phyloP scores from a whole-genome alignment of 2,329 filamentous ascomycete species.

The Boeremia exigua region DNA sequence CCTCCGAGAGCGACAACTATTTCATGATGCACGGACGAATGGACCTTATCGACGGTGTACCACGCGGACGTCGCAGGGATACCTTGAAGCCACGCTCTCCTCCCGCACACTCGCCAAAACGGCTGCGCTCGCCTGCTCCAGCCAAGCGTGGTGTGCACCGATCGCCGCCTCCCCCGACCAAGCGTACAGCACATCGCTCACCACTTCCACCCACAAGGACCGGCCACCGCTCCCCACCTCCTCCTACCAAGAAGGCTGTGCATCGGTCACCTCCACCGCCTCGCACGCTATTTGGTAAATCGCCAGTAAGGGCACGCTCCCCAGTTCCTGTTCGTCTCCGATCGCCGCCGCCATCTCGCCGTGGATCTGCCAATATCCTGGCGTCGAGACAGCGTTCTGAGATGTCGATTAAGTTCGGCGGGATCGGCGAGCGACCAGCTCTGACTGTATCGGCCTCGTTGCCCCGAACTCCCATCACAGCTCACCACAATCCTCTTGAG shows the following conservation, averaged over 20 bases:
- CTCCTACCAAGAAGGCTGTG: slow-evolving; percentile 10
- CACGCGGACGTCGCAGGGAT: slow-evolving; percentile 42
- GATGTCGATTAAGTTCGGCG: slow-evolving; percentile 54
- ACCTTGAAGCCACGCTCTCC: slow-evolving; percentile 38
- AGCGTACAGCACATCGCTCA: slow-evolving; percentile 39
- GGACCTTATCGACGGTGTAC: slow-evolving; percentile 67
- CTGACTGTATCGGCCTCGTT: slow-evolving; percentile 84
- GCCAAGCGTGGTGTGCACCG: slow-evolving; percentile 24
- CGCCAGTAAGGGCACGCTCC: slow-evolving; percentile 67
- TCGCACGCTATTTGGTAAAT: slow-evolving; percentile 69
- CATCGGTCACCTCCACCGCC: slow-evolving; percentile 51
- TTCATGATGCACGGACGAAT: slow-evolving; percentile 75
- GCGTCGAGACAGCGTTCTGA: slow-evolving; percentile 48
- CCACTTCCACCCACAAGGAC: slow-evolving; percentile 9
- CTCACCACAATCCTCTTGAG: slow-evolving; percentile 33
- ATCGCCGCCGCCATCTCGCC: slow-evolving; percentile 71
- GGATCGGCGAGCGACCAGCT: slow-evolving; percentile 67
- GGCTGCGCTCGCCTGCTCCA: slow-evolving; percentile 31
- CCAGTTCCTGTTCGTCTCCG: slow-evolving; percentile 51
- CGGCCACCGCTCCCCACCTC: slow-evolving; percentile 39
- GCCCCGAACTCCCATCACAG: slow-evolving; percentile 72
- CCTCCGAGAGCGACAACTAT: slow-evolving; percentile 68
- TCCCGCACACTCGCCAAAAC: slow-evolving; percentile 10
- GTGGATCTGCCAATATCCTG: slow-evolving; percentile 47
- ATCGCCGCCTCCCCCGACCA: slow-evolving; percentile 56